These are phyloP conservation scores for Hericium coralloides DNA, from an alignment of 768 basidiomycete genomes.

Conservation along the genomic window DNA sequence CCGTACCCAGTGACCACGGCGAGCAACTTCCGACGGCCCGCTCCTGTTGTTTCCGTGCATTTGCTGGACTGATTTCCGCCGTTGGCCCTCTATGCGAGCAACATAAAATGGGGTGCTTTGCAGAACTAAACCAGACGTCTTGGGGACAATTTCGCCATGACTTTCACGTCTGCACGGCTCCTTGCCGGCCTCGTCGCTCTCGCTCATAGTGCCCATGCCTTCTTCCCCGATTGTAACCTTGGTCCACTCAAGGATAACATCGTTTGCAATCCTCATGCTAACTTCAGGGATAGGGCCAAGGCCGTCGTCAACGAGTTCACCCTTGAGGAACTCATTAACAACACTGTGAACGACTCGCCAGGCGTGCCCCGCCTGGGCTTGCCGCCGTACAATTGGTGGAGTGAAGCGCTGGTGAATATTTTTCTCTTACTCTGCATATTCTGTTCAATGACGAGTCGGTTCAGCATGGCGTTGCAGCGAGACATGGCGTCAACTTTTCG, in stretches of 20 bases:
- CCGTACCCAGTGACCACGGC: no score
- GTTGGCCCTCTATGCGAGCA: no score
- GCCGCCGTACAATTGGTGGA: constrained; percentile 54
- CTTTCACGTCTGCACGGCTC: no score
- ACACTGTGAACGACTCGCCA: constrained; percentile 40
- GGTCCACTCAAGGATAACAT: not conserved
- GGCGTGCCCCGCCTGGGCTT: constrained; percentile 49
- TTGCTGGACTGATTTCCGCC: no score
- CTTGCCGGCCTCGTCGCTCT: no score
- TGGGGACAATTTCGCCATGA: no score
- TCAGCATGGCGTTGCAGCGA: constrained; percentile 46
- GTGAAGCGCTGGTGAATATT: constrained; percentile 40
- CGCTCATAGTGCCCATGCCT: not conserved
- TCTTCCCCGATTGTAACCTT: not conserved
- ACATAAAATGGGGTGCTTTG: no score
- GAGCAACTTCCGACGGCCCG: no score
- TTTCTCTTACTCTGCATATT: not conserved
- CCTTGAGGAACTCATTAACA: constrained; percentile 39
- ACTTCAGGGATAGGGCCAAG: constrained; percentile 37
- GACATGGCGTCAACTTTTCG: constrained; percentile 45
- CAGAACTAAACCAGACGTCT: no score
- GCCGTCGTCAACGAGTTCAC: constrained; percentile 42
- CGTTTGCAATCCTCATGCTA: constrained; percentile 38
- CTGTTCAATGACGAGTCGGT: no score
- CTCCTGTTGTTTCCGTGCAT: no score